Base-by-base conservation (phyloP, 129 eudicot genomes). In the Cynara cardunculus region DNA sequence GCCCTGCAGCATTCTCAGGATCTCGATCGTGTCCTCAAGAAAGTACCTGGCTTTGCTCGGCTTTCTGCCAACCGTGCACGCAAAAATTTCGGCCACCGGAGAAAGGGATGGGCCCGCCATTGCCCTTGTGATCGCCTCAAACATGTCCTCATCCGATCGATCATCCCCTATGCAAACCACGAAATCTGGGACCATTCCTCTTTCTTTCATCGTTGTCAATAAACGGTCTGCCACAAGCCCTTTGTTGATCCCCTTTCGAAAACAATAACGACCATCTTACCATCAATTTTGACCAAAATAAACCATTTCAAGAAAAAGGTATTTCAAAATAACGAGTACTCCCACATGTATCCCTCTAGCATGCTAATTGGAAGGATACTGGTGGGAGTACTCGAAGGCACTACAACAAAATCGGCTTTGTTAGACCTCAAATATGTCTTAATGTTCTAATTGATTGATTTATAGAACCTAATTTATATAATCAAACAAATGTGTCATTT, bases 141-240 rank as follows among this genome's bases (percentile, higher is more conserved):
- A 93, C 98, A 93, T 93, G 83, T 93, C 98, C 81, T 93, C 98
- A 6, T 93, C 98, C 25, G 98, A 93, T 72, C 91, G 83, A 87
- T 93, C 98, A 74, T 93, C 98, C 7, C 98, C 98, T 5, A 93
- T 82, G 75, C 98, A 93, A 7, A 93, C 91, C 73, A 93, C 93
- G 27, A 91, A 93, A 77, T 93, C 98, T 4, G 98, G 94, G 26
- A 89, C 86, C 91, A 91, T 89, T 71, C 87, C 91, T 80, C 84
- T 84, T 41, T 89, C 53, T 76, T 71, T 83, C 97, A 93, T 93
- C 25, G 85, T 91, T 31, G 79, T 74, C 65, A 93, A 79, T 8
- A 93, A 89, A n/a, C 89, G 85, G 77, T 87, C 93, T 9, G 94
- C 98, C 10, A 91, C 94, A 5, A 93, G 88, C 61, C 98, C 98